Evolutionary conservation across 106 monocot genomes (phyloP), one percentile per base, ranked within the genome.

Genomic region (Narthecium ossifragum): DNA sequence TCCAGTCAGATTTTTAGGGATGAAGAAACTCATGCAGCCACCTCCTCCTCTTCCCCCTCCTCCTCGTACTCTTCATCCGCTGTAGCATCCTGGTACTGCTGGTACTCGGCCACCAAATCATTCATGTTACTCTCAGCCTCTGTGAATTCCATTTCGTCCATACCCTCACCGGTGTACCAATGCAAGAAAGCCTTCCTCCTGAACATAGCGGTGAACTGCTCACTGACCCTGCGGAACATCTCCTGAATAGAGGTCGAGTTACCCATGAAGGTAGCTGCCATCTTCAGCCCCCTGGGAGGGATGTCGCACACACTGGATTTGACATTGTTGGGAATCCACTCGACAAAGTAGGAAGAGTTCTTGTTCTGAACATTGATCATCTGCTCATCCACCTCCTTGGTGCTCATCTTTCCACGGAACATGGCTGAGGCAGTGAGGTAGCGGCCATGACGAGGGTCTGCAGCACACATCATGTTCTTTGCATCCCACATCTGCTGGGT

Each of bases 111-210:
- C 27, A 53, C 53, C 53, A 53, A 29, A 29, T 53, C 53, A 29
- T 53, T 53, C 53, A 53, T 53, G 28, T 53, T 57, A 75, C n/a
- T n/a, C n/a, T n/a, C n/a, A n/a, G n/a, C n/a, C n/a, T n/a, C n/a
- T n/a, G n/a, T n/a, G n/a, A n/a, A 75, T 31, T 75, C 75, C 75
- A 75, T 75, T 68, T 75, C 75, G 31, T 75, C 75, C 75, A 75
- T 75, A 15, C 75, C 75, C 30, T 75, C 75, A 0, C 75, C 75
- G 10, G 75, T 75, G 39, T 75, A 75, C 75, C 75, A 75, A 31
- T 75, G 75, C 75, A 75, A 41, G 68, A 75, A 75, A 29, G 75
- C 75, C 62, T 75, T 75, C 39, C 75, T 68, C 68, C 75, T 46
- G 51, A 75, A 75, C 75, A 75, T 75, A 12, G 75, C 79, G 18